Percentiles rank a stretch among this genome's conserved stretches.
phyloP scores from a whole-genome alignment of 208 protist species.

The Acanthamoeba castellanii region DNA sequence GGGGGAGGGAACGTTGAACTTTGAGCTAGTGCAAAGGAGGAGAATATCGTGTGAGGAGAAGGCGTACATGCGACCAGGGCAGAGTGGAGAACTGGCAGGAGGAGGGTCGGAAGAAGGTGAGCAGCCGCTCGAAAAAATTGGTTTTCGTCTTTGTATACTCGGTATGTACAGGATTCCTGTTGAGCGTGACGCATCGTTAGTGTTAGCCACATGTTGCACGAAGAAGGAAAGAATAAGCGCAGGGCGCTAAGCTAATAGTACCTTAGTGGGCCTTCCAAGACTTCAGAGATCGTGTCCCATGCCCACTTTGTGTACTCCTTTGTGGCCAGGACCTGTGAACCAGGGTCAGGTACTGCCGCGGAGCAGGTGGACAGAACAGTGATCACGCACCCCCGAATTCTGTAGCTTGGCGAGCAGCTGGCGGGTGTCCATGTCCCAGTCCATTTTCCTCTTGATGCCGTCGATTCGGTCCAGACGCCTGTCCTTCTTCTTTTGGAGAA shows the following conservation, averaged over 20 bases:
- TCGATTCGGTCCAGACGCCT: slow-evolving; percentile 78
- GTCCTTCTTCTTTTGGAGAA: slow-evolving; percentile 61
- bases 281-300: slow-evolving; percentile 82
- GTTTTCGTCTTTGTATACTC: slow-evolving; percentile 76
- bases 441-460: slow-evolving; percentile 81
- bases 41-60: not conserved
- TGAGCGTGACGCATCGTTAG: not conserved
- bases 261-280: slow-evolving; percentile 81
- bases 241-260: not conserved
- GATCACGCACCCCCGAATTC: slow-evolving; percentile 76
- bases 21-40: not conserved
- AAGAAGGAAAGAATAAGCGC: not conserved
- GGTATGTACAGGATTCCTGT: slow-evolving; percentile 75
- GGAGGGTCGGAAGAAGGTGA: slow-evolving; percentile 78
- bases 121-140: slow-evolving; percentile 82
- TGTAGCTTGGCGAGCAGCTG: slow-evolving; percentile 78
- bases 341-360: not conserved
- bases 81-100: slow-evolving; percentile 78
- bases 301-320: slow-evolving; percentile 81
- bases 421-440: slow-evolving; percentile 80
- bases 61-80: slow-evolving; percentile 80
- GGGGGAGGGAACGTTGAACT: not conserved
- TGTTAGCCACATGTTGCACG: not conserved
- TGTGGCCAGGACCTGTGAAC: slow-evolving; percentile 41
- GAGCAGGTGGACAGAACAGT: not conserved